Conservation (phyloP, 108 stramenopile species). For the Hondaea fermentalgiana region DNA sequence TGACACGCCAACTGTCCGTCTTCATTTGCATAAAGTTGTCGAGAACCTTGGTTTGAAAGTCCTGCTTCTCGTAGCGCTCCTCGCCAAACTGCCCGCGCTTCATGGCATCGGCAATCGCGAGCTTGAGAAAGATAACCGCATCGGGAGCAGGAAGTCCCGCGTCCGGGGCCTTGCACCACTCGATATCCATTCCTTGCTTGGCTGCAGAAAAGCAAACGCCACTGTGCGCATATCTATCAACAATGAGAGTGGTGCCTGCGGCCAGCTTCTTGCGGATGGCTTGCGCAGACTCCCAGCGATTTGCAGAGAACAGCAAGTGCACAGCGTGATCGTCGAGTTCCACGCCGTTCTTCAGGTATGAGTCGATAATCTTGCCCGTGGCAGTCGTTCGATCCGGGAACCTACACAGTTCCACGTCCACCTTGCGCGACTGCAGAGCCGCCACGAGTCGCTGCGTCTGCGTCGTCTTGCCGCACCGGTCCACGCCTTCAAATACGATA, state of each 20-base stretch:
- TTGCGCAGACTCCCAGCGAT: constrained; percentile 87
- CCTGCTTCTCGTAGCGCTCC: constrained; percentile 45
- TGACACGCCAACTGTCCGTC: not conserved
- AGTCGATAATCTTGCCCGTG: constrained; percentile 81
- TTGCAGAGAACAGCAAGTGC: constrained; percentile 94
- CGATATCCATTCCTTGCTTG: constrained; percentile 58
- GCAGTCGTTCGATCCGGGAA: constrained; percentile 38
- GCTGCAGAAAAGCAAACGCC: constrained; percentile 94
- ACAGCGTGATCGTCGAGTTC: constrained; percentile 86
- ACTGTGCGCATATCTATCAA: constrained; percentile 46
- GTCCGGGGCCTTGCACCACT: constrained; percentile 85
- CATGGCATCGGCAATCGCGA: constrained; percentile 73
- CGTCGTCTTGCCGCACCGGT: constrained; percentile 97
- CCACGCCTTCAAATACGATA: constrained; percentile 95
- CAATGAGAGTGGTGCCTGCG: constrained; percentile 4
- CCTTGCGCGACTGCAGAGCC: constrained; percentile 18
- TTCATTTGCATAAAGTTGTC: constrained; percentile 20
- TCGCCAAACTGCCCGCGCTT: constrained; percentile 80
- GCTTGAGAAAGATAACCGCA: constrained; percentile 82
- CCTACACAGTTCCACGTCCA: constrained; percentile 28
- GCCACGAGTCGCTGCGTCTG: constrained; percentile 39
- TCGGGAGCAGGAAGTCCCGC: constrained; percentile 91
- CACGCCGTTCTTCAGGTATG: constrained; percentile 59
- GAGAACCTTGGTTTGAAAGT: constrained; percentile 26
- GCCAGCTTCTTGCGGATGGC: not conserved